Evolutionary conservation across 2,329 filamentous ascomycete species (phyloP).

Genomic region (Exophiala xenobiotica): DNA sequence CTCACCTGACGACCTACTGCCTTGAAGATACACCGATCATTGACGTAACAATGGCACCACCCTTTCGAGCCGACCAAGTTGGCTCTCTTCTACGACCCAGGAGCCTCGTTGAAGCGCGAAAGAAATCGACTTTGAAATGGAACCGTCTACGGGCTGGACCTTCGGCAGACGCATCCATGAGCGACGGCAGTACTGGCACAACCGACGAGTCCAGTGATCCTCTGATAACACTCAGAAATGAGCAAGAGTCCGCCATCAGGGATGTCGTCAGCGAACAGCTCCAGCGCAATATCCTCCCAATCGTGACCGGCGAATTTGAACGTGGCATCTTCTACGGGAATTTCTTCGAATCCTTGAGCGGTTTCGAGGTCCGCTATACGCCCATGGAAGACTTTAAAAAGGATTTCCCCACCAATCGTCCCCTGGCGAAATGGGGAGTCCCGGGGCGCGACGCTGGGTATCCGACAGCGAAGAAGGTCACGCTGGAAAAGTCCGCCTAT

Average conservation of each 20-base stretch:
- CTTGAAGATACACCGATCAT: too few relatives aligned
- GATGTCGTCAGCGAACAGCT: constrained; percentile 27
- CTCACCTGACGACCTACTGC: too few relatives aligned
- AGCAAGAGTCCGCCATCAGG: constrained; percentile 23
- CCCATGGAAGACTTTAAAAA: constrained; percentile 14
- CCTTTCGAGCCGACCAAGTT: constrained; percentile 33
- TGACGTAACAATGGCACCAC: constrained; percentile 23
- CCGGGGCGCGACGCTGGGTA: constrained; percentile 9
- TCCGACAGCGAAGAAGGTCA: constrained; percentile 15
- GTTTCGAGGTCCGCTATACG: constrained; percentile 19
- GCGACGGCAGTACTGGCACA: constrained; percentile 2
- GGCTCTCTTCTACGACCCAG: constrained; percentile 32
- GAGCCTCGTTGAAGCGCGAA: constrained; percentile 25
- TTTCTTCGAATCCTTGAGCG: constrained; percentile 30
- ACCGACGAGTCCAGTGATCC: constrained; percentile 1
- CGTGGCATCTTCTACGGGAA: constrained; percentile 31
- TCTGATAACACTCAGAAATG: neutral
- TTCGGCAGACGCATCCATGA: neutral
- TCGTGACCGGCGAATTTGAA: constrained; percentile 31
- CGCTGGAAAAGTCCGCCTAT: constrained; percentile 16
- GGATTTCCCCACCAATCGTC: constrained; percentile 22
- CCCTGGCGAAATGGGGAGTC: constrained; percentile 16
- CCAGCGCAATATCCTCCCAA: constrained; percentile 24
- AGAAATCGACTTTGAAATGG: constrained; percentile 13
- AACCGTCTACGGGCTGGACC: constrained; percentile 5